Evolutionary conservation across 2,329 filamentous ascomycete species (phyloP).

Genomic region (Aspergillus fructus): DNA sequence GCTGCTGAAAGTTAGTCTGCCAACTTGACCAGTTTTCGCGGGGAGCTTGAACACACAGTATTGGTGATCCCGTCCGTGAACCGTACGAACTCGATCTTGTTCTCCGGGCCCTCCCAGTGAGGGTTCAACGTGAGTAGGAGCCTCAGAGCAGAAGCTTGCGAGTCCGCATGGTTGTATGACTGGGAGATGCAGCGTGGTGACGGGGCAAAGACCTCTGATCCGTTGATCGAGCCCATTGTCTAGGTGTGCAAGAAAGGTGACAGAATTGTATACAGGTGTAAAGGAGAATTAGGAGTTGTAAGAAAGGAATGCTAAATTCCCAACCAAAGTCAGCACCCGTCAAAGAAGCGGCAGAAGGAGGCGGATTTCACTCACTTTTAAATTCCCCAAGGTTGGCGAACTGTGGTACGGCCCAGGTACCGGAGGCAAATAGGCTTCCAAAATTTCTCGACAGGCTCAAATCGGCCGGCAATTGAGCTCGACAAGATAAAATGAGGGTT

Average conservation of each 20-base stretch:
- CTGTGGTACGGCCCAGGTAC: background rate
- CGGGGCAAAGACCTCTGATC: slow-evolving; percentile 2
- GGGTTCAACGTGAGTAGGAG: slow-evolving; percentile 79
- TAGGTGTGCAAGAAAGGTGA: background rate
- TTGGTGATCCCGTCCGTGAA: slow-evolving; percentile 99
- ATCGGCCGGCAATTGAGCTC: slow-evolving; percentile 18
- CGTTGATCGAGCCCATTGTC: slow-evolving; percentile 4
- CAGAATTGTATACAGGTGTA: background rate
- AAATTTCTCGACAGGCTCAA: background rate
- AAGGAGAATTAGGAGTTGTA: background rate
- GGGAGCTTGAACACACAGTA: slow-evolving; percentile 56
- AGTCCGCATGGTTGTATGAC: slow-evolving; percentile 74
- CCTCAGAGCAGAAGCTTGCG: slow-evolving; percentile 73
- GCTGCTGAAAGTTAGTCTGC: slow-evolving; percentile 36
- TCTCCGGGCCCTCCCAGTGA: slow-evolving; percentile 73
- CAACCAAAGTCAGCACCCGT: background rate
- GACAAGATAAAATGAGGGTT: slow-evolving; percentile 6
- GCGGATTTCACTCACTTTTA: background rate
- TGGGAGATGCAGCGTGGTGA: slow-evolving; percentile 63
- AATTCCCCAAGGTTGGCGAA: slow-evolving; percentile 1
- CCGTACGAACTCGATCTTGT: slow-evolving; percentile 77
- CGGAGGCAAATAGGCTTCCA: background rate
- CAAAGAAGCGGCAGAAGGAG: background rate
- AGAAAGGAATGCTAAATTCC: background rate
- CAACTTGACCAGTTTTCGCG: background rate